These are phyloP conservation scores for Nematodospora valgi DNA, from an alignment of 805 yeast genomes.

Conservation along the genomic window DNA sequence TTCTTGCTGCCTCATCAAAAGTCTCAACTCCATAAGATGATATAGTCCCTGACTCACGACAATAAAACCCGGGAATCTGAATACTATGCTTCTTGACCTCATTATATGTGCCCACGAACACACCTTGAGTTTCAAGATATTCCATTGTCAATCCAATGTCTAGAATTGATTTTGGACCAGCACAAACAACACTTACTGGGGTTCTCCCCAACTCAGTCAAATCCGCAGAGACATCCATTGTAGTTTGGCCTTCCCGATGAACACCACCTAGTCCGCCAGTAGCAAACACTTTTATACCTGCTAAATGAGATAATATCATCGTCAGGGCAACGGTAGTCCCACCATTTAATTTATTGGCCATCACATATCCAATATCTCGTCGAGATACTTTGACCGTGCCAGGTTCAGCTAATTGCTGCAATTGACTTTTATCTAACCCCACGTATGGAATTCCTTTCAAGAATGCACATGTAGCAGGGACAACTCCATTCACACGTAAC, in stretches of 20 bases:
- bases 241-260: slow-evolving; percentile 68
- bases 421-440: slow-evolving; percentile 58
- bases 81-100: slow-evolving; percentile 20
- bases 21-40: slow-evolving; percentile 65
- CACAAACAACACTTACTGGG: slow-evolving; percentile 85
- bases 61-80: slow-evolving; percentile 77
- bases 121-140: slow-evolving; percentile 87
- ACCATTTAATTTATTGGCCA: slow-evolving; percentile 64
- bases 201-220: slow-evolving; percentile 80
- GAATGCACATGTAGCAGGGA: slow-evolving; percentile 86
- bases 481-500: slow-evolving; percentile 59
- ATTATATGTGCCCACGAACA: slow-evolving; percentile 70
- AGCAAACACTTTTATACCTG: slow-evolving; percentile 82
- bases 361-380: slow-evolving; percentile 71
- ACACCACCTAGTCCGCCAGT: slow-evolving; percentile 96
- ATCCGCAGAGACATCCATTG: slow-evolving; percentile 85
- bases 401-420: slow-evolving; percentile 39
- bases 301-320: slow-evolving; percentile 71
- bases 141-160: slow-evolving; percentile 82
- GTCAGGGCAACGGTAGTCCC: slow-evolving; percentile 92
- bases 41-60: slow-evolving; percentile 66
- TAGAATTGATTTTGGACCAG: slow-evolving; percentile 85
- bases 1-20: slow-evolving; percentile 57
- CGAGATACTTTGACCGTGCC: slow-evolving; percentile 65
- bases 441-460: slow-evolving; percentile 68